These are phyloP conservation scores for Saccharomycopsis malanga DNA, from an alignment of 805 yeast species.

Conservation along the genomic window DNA sequence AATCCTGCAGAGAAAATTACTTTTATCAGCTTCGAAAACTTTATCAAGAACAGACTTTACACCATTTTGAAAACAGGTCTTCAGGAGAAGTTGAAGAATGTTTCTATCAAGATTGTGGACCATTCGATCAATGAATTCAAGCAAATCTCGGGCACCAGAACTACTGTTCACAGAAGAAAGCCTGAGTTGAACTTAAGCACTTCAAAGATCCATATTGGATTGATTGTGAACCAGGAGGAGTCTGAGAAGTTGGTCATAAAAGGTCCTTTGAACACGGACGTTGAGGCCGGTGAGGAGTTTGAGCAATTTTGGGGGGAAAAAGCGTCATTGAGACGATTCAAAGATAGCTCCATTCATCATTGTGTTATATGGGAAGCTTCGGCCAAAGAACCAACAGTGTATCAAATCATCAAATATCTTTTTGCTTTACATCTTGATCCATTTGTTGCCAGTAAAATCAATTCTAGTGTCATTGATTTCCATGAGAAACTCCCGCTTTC, in stretches of 20 bases:
- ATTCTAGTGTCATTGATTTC: slow-evolving; percentile 37
- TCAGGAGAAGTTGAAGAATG: slow-evolving; percentile 36
- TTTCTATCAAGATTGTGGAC: slow-evolving; percentile 17
- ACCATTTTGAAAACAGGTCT: slow-evolving; percentile 50
- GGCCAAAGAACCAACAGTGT: slow-evolving; percentile 52
- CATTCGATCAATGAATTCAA: slow-evolving; percentile 12
- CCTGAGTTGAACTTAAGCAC: slow-evolving; percentile 32
- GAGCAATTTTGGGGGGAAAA: slow-evolving; percentile 84
- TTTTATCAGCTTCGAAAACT: slow-evolving; percentile 63
- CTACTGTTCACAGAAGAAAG: slow-evolving; percentile 40
- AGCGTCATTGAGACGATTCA: slow-evolving; percentile 83
- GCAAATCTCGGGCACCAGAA: slow-evolving; percentile 14
- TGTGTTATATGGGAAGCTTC: slow-evolving; percentile 77
- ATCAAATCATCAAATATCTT: slow-evolving; percentile 57
- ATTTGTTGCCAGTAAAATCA: slow-evolving; percentile 32
- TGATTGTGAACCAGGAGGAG: slow-evolving; percentile 62
- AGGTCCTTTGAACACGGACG: slow-evolving; percentile 66
- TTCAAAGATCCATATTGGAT: slow-evolving; percentile 44
- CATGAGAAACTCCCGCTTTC: slow-evolving; percentile 52
- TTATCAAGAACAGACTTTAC: slow-evolving; percentile 52
- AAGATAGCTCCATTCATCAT: slow-evolving; percentile 84
- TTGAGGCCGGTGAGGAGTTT: slow-evolving; percentile 56
- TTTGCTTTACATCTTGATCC: slow-evolving; percentile 57
- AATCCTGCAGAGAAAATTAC: slow-evolving; percentile 68
- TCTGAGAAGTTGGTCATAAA: slow-evolving; percentile 77